phyloP scores from a whole-genome alignment of 2,329 filamentous ascomycete species.

The Thielaviopsis musarum region DNA sequence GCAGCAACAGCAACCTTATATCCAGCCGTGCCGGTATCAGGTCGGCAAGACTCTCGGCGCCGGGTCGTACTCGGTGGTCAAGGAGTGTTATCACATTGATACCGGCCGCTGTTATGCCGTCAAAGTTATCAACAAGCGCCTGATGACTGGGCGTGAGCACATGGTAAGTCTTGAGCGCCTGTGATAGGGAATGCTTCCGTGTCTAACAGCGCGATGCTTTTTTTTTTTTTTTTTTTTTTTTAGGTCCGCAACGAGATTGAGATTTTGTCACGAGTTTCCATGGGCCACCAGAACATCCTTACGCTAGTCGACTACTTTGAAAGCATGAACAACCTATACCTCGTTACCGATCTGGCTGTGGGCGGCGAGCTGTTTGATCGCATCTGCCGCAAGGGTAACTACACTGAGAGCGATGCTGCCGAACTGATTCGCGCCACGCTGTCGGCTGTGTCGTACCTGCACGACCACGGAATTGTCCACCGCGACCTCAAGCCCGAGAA shows the following conservation, averaged over 20 bases:
- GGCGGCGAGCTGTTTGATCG: constrained; percentile 96
- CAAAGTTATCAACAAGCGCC: constrained; percentile 96
- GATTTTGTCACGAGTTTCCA: constrained; percentile 91
- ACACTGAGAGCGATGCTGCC: constrained; percentile 93
- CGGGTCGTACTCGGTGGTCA: constrained; percentile 94
- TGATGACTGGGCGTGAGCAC: constrained; percentile 95
- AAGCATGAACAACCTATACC: constrained; percentile 98
- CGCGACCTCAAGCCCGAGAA: constrained; percentile 97
- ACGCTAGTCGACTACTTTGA: constrained; percentile 98
- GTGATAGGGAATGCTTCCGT: neutral
- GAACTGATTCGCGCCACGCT: constrained; percentile 89
- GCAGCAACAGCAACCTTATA: constrained; percentile 32
- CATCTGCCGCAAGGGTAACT: constrained; percentile 95
- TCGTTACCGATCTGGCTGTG: constrained; percentile 90
- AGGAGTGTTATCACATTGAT: constrained; percentile 97
- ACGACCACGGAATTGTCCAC: constrained; percentile 97
- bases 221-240: neutral
- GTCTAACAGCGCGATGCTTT: neutral
- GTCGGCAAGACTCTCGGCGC: constrained; percentile 95
- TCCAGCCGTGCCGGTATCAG: constrained; percentile 96
- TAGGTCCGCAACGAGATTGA: constrained; percentile 96
- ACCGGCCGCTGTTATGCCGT: constrained; percentile 96
- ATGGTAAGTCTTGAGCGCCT: constrained; percentile 49
- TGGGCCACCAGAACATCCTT: constrained; percentile 96
- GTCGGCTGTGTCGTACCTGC: constrained; percentile 93